Conservation (phyloP, 106 monocot genomes). For the Dioscorea zingiberensis region DNA sequence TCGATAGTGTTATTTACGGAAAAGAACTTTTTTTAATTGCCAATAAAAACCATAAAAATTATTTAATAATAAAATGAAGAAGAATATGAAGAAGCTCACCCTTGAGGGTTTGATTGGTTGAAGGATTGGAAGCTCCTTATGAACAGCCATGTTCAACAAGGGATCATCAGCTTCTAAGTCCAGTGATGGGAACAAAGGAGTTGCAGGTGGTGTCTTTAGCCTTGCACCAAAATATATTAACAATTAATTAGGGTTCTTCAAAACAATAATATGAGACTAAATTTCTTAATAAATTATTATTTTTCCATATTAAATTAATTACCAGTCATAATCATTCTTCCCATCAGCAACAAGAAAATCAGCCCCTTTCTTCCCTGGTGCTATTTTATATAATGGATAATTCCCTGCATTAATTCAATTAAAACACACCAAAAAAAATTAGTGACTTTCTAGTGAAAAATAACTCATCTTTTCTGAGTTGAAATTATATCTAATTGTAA, state of each 20-base stretch:
- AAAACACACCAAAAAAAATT: neutral
- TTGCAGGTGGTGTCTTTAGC: slow-evolving; percentile 56
- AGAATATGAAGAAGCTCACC: slow-evolving; percentile 5
- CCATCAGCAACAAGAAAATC: slow-evolving; percentile 4
- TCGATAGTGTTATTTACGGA: too few species aligned
- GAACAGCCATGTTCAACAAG: slow-evolving; percentile 17
- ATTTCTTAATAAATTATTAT: neutral
- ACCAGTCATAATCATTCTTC: slow-evolving; percentile 59
- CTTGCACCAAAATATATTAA: slow-evolving; percentile 8
- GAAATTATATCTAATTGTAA: too few species aligned
- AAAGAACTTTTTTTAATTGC: too few species aligned
- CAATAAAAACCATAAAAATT: too few species aligned
- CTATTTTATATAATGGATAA: slow-evolving; percentile 28
- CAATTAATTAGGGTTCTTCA: too few species aligned
- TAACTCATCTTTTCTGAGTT: too few species aligned
- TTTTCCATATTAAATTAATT: too few species aligned
- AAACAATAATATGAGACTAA: neutral
- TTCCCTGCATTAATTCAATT: neutral
- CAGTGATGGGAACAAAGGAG: slow-evolving; percentile 50
- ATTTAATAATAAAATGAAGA: neutral
- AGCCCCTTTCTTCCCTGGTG: slow-evolving; percentile 24
- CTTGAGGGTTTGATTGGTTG: slow-evolving; percentile 34
- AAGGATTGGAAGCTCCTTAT: slow-evolving; percentile 35
- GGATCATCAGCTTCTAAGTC: slow-evolving; percentile 36
- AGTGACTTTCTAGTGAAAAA: too few species aligned